Evolutionary conservation across 2,329 filamentous ascomycete species (phyloP).

Genomic region (Calonectria pauciramosa): DNA sequence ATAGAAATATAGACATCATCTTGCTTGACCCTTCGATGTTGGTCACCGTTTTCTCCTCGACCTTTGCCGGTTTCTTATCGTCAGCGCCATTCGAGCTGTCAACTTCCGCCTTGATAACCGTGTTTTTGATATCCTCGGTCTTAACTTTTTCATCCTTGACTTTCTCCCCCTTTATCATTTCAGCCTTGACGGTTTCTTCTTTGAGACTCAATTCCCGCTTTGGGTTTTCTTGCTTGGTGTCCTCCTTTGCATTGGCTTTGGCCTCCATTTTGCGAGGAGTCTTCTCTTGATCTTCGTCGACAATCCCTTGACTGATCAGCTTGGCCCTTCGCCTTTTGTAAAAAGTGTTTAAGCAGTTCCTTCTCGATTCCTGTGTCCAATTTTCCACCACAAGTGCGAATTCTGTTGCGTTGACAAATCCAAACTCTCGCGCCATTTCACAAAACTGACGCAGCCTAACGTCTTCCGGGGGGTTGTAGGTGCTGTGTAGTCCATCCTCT

Average conservation of each 20-base stretch:
- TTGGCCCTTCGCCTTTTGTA: constrained; percentile 77
- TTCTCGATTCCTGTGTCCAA: constrained; percentile 87
- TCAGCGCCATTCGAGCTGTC: constrained; percentile 15
- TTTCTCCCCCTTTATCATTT: constrained; percentile 36
- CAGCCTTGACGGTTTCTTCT: constrained; percentile 20
- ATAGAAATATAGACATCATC: constrained; percentile 53
- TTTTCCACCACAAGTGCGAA: constrained; percentile 93
- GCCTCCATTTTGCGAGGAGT: constrained; percentile 24
- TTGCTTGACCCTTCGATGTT: constrained; percentile 43
- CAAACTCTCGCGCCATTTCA: constrained; percentile 86
- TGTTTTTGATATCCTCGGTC: constrained; percentile 27
- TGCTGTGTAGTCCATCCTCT: constrained; percentile 49
- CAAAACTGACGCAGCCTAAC: constrained; percentile 89
- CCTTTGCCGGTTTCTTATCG: constrained; percentile 19
- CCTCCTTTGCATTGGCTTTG: constrained; percentile 23
- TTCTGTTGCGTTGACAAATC: constrained; percentile 81
- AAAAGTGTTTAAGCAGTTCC: constrained; percentile 84
- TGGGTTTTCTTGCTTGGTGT: constrained; percentile 27
- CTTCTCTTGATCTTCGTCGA: constrained; percentile 44
- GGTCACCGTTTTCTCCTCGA: constrained; percentile 35
- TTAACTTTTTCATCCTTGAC: constrained; percentile 33
- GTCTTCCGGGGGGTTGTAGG: constrained; percentile 80
- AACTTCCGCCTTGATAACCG: constrained; percentile 7
- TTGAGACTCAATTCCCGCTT: constrained; percentile 26
- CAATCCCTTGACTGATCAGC: constrained; percentile 51